phyloP scores from a whole-genome alignment of 1,284 basidiomycete genomes.

The Stereum hirsutum region DNA sequence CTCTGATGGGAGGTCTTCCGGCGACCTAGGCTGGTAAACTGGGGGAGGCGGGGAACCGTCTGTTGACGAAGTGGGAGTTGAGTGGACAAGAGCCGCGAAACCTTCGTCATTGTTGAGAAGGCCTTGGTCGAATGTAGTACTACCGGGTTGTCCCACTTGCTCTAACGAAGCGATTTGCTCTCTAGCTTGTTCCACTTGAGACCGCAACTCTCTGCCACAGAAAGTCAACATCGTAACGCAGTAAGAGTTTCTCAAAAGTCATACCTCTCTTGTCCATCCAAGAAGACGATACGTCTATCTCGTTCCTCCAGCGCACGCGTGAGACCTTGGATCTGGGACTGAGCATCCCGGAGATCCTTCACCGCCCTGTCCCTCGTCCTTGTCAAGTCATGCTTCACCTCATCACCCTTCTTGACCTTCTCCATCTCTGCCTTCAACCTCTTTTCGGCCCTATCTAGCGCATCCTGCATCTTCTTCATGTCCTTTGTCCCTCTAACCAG shows the following conservation, averaged over 20 bases:
- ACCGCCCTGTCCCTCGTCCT: slow-evolving; percentile 39
- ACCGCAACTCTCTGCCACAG: slow-evolving; percentile 7
- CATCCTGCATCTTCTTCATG: slow-evolving; percentile 26
- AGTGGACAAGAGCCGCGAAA: background rate
- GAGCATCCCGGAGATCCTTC: slow-evolving; percentile 30
- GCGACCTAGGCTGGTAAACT: no score
- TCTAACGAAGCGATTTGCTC: background rate
- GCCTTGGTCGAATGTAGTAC: slow-evolving; percentile 4
- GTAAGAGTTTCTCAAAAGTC: background rate
- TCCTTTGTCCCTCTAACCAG: slow-evolving; percentile 29
- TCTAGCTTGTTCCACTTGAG: slow-evolving; percentile 4
- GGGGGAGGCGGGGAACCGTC: background rate
- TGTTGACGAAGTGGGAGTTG: slow-evolving; percentile 1
- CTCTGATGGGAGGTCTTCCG: slow-evolving; percentile 18
- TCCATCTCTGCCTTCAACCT: slow-evolving; percentile 33
- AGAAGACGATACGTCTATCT: slow-evolving; percentile 17
- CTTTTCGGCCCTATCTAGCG: slow-evolving; percentile 28
- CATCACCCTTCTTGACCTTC: slow-evolving; percentile 25
- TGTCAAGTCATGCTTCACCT: slow-evolving; percentile 25
- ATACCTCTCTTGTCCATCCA: slow-evolving; percentile 18
- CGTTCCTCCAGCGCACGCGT: slow-evolving; percentile 19
- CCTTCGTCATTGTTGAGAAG: background rate
- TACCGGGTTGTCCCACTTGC: background rate
- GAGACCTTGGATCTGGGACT: slow-evolving; percentile 20
- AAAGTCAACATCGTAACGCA: background rate